Evolutionary conservation across 1,139 yeast species (phyloP), one percentile per base, ranked within the genome.

Genomic region (Taiozyma sp.): DNA sequence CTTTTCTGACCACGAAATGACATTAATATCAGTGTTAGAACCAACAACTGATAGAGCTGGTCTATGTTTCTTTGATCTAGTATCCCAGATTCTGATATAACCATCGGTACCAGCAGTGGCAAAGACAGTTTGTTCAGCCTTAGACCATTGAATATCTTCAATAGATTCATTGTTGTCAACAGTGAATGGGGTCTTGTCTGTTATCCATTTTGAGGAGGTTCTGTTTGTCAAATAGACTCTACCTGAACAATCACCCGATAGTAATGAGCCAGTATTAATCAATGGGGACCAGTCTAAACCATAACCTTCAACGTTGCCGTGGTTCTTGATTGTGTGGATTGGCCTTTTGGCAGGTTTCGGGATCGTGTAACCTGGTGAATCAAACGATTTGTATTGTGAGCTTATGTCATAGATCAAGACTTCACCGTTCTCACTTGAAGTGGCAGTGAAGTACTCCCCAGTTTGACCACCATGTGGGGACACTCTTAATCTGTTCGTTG

Each of bases 141-240:
- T 87, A 23, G 97, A 89, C 98, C 99, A 93, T 70, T 93, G 98
- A 55, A 93, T 81, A 68, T 93, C 99, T 72, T 93, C 99, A 52
- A 93, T 87, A 16, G 96, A 88, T 46, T 68, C 57, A 51, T 72
- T 69, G 55, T 88, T 82, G 50, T 80, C 76, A 23, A 83, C 84
- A 43, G 86, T 83, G 69, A 83, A 93, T 38, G 98, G 89, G 12
- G 84, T 81, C 64, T 84, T 83, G 63, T 93, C 98, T 9, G 98
- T 91, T 47, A 77, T 75, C 97, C 97, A 93, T 58, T 82, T 86
- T 16, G 84, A 76, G 27, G 88, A 79, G 44, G 89, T 86, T 68
- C 96, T 81, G 47, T 80, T 76, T 12, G 98, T 91, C 51, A 86
- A 75, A 68, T 80, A 87, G 43, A 91, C 79, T 65, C 95, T 78